Conservation (phyloP, 176 grass and related monocot species). For the Zizania latifolia region DNA sequence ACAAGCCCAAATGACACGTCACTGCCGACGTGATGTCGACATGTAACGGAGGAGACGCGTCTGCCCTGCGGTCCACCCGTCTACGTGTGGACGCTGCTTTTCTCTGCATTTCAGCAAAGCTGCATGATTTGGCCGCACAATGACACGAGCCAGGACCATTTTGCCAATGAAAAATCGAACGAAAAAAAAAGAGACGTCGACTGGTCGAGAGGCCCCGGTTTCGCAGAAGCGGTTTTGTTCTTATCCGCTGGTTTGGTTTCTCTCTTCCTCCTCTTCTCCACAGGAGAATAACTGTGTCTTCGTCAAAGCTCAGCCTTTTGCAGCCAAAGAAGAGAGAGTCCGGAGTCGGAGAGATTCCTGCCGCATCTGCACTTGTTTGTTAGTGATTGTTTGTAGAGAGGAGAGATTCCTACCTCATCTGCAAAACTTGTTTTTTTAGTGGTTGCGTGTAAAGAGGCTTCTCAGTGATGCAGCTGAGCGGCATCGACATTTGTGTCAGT, state of each 20-base stretch:
- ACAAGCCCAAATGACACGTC: no score
- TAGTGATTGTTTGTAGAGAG: no score
- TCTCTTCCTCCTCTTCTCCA: not conserved
- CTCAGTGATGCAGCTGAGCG: not conserved
- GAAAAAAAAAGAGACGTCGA: not conserved
- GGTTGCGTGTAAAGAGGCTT: not conserved
- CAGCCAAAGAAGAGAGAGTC: no score
- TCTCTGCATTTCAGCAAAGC: not conserved
- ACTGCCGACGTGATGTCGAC: not conserved
- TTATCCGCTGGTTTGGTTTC: not conserved
- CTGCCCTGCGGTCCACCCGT: not conserved
- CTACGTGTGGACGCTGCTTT: not conserved
- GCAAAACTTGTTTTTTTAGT: not conserved
- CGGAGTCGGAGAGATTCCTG: no score
- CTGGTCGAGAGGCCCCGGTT: not conserved
- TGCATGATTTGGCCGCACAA: not conserved
- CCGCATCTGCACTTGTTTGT: no score
- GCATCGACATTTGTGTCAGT: not conserved
- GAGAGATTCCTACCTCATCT: not conserved
- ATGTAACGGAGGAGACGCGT: not conserved
- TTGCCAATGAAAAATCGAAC: not conserved
- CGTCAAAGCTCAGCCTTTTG: no score
- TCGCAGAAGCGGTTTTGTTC: constrained; percentile 5
- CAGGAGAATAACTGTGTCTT: not conserved
- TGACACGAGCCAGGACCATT: not conserved